Evolutionary conservation across 345 rosid genomes (phyloP).

Genomic region (Capsella bursapastoris): DNA sequence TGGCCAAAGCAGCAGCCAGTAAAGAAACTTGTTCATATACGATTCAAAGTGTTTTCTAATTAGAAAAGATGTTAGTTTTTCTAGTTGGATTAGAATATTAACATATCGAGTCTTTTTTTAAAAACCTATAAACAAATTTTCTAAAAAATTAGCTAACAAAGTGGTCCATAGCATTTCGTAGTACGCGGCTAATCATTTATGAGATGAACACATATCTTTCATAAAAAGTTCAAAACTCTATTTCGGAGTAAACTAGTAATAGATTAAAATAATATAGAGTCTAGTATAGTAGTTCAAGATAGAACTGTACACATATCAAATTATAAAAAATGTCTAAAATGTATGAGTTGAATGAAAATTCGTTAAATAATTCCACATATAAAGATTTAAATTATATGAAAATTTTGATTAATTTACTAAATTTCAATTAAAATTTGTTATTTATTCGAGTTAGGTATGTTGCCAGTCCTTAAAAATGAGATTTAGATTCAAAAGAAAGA

Average conservation of each 20-base stretch:
- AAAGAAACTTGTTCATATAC: conserved; percentile 39
- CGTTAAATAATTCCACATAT: not conserved
- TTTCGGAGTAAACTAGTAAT: not conserved
- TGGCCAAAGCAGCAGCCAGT: conserved; percentile 33
- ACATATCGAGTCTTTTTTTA: not conserved
- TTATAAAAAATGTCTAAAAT: too few species aligned
- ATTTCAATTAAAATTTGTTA: too few species aligned
- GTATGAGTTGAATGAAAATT: not conserved
- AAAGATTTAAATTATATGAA: not conserved
- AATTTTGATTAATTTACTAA: not conserved
- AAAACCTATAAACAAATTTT: not conserved
- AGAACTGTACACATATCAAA: too few species aligned
- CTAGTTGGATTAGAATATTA: conserved; percentile 13
- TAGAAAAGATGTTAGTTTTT: conserved; percentile 17
- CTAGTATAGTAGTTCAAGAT: not conserved
- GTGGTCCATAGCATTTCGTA: conserved; percentile 4
- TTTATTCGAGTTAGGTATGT: too few species aligned
- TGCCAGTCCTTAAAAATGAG: too few species aligned
- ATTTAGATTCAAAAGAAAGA: too few species aligned
- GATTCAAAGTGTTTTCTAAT: conserved; percentile 12
- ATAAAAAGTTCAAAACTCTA: not conserved
- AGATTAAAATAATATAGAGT: not conserved
- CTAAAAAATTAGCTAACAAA: not conserved
- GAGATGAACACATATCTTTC: conserved; percentile 13
- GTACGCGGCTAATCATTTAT: not conserved